phyloP scores from a whole-genome alignment of 2,329 filamentous ascomycete species.

The Hysterium pulicare region DNA sequence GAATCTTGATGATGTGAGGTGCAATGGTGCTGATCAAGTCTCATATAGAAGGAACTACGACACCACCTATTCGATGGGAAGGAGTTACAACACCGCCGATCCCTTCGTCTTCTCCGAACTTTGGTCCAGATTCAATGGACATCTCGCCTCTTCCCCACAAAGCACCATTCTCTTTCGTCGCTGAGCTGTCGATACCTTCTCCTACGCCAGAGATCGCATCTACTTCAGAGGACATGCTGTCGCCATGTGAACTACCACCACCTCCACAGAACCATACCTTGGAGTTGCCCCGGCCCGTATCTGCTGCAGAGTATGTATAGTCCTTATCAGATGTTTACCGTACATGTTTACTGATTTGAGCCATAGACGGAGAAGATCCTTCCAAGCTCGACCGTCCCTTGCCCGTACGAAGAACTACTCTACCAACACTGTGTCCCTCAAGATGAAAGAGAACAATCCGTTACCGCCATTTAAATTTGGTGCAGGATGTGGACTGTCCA shows the following conservation, averaged over 20 bases:
- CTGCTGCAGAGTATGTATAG: slow-evolving; percentile 36
- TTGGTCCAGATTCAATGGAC: slow-evolving; percentile 77
- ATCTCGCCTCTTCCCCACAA: slow-evolving; percentile 93
- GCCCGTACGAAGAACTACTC: slow-evolving; percentile 72
- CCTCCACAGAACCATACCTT: slow-evolving; percentile 23
- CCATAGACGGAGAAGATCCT: slow-evolving; percentile 31
- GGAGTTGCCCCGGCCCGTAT: slow-evolving; percentile 33
- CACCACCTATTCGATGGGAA: slow-evolving; percentile 52
- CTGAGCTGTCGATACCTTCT: slow-evolving; percentile 66
- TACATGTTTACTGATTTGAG: slow-evolving; percentile 17
- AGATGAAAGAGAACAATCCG: slow-evolving; percentile 59
- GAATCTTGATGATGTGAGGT: slow-evolving; percentile 12
- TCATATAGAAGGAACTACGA: slow-evolving; percentile 40
- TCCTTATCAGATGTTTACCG: not conserved
- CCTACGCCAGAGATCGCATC: slow-evolving; percentile 61
- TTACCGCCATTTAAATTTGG: slow-evolving; percentile 75
- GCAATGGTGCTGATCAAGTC: slow-evolving; percentile 24
- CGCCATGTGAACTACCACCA: slow-evolving; percentile 30
- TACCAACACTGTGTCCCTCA: slow-evolving; percentile 61
- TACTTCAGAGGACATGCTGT: slow-evolving; percentile 44
- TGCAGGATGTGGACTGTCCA: slow-evolving; percentile 49
- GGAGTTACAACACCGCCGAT: slow-evolving; percentile 80
- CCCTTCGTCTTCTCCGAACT: slow-evolving; percentile 76
- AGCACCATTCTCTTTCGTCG: slow-evolving; percentile 58
- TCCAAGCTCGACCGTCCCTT: slow-evolving; percentile 70